Percentiles rank a stretch among this genome's conserved stretches.
Conservation (phyloP, 495 filamentous ascomycete species). For the Xylaria castorea region DNA sequence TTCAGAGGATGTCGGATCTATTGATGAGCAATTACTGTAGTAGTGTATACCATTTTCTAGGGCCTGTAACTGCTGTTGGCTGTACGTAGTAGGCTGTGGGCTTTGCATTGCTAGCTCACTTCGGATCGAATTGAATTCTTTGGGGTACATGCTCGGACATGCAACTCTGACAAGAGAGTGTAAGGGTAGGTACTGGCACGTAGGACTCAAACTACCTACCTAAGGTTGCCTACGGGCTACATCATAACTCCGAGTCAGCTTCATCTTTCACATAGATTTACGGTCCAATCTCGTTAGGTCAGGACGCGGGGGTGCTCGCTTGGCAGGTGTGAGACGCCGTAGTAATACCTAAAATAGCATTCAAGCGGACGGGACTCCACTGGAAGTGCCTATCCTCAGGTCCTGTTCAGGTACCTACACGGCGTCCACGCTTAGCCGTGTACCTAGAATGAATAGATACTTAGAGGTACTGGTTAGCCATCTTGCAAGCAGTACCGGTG, state of each 20-base stretch:
- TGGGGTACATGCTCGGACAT: neutral
- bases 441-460: conserved; percentile 14
- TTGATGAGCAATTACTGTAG: neutral
- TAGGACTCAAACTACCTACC: conserved; percentile 3
- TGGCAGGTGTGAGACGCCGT: neutral
- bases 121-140: neutral
- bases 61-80: neutral
- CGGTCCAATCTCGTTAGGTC: conserved; percentile 23
- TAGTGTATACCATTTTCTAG: neutral
- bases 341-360: conserved; percentile 24
- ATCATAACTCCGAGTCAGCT: conserved; percentile 12
- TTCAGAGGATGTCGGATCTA: neutral
- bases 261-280: conserved; percentile 12
- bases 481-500: neutral
- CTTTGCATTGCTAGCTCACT: neutral
- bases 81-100: neutral
- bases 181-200: neutral
- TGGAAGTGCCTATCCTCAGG: neutral
- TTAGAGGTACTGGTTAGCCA: neutral
- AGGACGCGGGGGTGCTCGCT: conserved; percentile 13
- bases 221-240: neutral
- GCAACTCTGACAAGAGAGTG: conserved; percentile 1
- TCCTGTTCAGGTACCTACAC: neutral
- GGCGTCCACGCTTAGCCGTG: neutral
- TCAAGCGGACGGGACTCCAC: conserved; percentile 1